phyloP scores from a whole-genome alignment of 257 asterid species.

The Anisodus tanguticus region DNA sequence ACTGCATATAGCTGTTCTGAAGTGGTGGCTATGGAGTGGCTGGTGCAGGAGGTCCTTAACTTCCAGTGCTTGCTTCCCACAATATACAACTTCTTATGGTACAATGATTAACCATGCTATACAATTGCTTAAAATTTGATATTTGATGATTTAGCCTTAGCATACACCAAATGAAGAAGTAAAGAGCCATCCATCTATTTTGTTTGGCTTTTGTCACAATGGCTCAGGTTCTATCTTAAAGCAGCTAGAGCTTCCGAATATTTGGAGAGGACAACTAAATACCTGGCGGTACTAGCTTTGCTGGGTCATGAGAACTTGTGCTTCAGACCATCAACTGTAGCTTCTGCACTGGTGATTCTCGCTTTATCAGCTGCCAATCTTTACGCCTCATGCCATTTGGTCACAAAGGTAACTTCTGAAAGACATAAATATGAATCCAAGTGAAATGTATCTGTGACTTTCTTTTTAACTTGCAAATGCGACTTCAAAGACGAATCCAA shows the following conservation, averaged over 20 bases:
- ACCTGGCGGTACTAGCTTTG: constrained; percentile 75
- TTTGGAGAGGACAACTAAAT: constrained; percentile 68
- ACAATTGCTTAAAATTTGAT: neutral
- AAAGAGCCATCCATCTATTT: neutral
- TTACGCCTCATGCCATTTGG: constrained; percentile 59
- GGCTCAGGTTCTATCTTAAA: constrained; percentile 81
- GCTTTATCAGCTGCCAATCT: constrained; percentile 65
- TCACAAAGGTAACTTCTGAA: constrained; percentile 53
- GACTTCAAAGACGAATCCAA: neutral
- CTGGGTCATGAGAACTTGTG: constrained; percentile 86
- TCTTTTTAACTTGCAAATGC: neutral
- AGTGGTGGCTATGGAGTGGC: constrained; percentile 99
- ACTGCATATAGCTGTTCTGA: constrained; percentile 65
- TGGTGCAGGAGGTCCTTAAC: constrained; percentile 87
- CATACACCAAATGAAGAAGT: neutral
- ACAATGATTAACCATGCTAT: constrained; percentile 27
- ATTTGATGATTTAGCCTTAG: neutral
- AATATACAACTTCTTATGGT: constrained; percentile 86
- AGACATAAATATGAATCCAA: neutral
- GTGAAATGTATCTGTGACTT: neutral
- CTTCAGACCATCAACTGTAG: constrained; percentile 95
- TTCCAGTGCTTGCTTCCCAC: constrained; percentile 93
- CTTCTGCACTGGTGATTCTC: constrained; percentile 88
- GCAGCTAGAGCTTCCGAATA: constrained; percentile 68
- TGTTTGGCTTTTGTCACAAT: neutral